Evolutionary conservation across 306 rosid species (phyloP), one percentile per base, ranked within the genome.

Genomic region (Delonix regia): DNA sequence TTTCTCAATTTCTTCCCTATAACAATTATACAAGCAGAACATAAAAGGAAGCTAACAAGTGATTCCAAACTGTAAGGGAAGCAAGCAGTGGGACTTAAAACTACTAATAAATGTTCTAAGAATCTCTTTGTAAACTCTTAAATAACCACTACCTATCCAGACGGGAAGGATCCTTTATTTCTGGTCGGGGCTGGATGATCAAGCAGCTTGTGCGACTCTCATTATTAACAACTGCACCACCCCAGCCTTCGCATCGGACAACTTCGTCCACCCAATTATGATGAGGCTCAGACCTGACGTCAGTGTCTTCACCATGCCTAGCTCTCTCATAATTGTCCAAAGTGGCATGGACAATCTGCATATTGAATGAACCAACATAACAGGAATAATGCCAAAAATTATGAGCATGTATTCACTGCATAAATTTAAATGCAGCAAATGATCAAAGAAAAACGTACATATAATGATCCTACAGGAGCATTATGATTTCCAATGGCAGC

Each of bases 241-340:
- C 77, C 77, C 92, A 83, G 44, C 93, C 87, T 82, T 93, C 98
- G 73, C 85, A 82, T n/a, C 99, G 84, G 53, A 91, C 86, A 49
- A 96, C 97, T 88, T 96, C 99, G 69, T 96, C 87, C 48, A 96
- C 94, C 99, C 99, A 96, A 87, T 93, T 96, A 83, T 91, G 99
- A 84, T 87, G 93, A 2, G 83, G 76, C 80, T 90, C 96, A 60
- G 64, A 76, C 65, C 89, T 79, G 73, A 68, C 81, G 60, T 69
- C 88, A 75, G 80, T 76, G 21, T 81, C 90, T 59, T 85, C 98
- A 69, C 55, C 41, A 64, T 30, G 80, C 21, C 88, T 64, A 70
- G 79, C 86, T 76, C 80, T 83, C 83, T 90, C 87, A 45, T 86
- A 93, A 87, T 91, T 91, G 77, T 90, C 97, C 75, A 96, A 80